These are phyloP conservation scores for Sporothrix dimorphospora DNA, from an alignment of 2,329 filamentous ascomycete genomes.

Conservation along the genomic window DNA sequence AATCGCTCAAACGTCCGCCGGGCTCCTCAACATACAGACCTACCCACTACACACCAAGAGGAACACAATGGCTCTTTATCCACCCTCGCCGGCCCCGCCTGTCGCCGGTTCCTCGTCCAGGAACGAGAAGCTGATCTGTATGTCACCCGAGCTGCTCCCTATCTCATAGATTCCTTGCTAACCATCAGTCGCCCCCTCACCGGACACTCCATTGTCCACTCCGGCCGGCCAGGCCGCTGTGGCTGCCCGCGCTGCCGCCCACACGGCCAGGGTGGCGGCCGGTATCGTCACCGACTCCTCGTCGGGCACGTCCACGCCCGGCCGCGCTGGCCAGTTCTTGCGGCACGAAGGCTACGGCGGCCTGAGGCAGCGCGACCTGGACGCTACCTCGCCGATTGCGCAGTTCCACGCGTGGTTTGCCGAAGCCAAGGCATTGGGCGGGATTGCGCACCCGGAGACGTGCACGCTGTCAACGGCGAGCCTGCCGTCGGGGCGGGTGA, in stretches of 20 bases:
- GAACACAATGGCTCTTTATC: constrained; percentile 32
- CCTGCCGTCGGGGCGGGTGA: constrained; percentile 82
- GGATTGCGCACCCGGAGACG: constrained; percentile 79
- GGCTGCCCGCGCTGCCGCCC: constrained; percentile 21
- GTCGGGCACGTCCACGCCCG: constrained; percentile 14
- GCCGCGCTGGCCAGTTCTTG: constrained; percentile 76
- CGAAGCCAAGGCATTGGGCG: constrained; percentile 57
- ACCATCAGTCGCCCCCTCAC: constrained; percentile 36
- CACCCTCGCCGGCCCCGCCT: constrained; percentile 16
- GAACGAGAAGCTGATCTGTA: constrained; percentile 33
- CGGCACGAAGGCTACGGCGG: constrained; percentile 52
- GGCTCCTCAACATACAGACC: constrained; percentile 12
- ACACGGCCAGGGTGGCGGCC: constrained; percentile 19
- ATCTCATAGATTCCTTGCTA: too few species aligned
- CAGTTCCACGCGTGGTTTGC: constrained; percentile 94
- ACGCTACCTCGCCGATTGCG: constrained; percentile 65
- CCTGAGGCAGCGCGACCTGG: constrained; percentile 64
- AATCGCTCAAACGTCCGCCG: too few species aligned
- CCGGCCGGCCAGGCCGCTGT: constrained; percentile 22
- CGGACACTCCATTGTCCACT: constrained; percentile 23
- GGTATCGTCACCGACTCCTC: neutral
- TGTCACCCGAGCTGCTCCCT: too few species aligned
- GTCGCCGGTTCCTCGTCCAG: constrained; percentile 18
- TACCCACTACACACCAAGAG: neutral
- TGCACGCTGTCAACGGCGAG: constrained; percentile 83